phyloP scores from a whole-genome alignment of 2,329 filamentous ascomycete species.

The Aspergillus novoparasiticus region DNA sequence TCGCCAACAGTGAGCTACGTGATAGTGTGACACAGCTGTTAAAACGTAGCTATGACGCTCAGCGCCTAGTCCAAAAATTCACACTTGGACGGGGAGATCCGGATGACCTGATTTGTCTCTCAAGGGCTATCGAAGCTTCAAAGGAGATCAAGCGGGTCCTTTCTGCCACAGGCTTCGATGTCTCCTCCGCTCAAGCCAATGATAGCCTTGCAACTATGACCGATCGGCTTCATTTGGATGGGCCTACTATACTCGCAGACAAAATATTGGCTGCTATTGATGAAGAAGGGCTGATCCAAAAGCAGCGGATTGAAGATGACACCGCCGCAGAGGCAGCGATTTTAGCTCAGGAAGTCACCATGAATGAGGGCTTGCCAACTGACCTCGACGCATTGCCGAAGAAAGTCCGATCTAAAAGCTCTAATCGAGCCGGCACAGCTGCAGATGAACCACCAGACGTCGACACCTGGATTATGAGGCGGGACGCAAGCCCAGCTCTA shows the following conservation, averaged over 20 bases:
- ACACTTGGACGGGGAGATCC: slow-evolving; percentile 87
- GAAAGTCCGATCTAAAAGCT: slow-evolving; percentile 37
- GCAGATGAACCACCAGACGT: slow-evolving; percentile 43
- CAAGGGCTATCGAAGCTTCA: slow-evolving; percentile 76
- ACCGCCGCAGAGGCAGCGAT: slow-evolving; percentile 71
- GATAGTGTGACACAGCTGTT: slow-evolving; percentile 71
- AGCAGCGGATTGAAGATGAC: slow-evolving; percentile 75
- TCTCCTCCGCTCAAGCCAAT: slow-evolving; percentile 22
- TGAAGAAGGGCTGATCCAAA: slow-evolving; percentile 82
- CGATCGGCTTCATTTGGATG: slow-evolving; percentile 53
- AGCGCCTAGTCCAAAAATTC: slow-evolving; percentile 91
- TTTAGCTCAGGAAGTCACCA: slow-evolving; percentile 72
- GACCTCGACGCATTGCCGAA: slow-evolving; percentile 62
- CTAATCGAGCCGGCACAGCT: slow-evolving; percentile 27
- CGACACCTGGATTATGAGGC: slow-evolving; percentile 66
- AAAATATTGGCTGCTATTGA: slow-evolving; percentile 81
- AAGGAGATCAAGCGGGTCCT: slow-evolving; percentile 59
- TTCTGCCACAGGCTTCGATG: slow-evolving; percentile 23
- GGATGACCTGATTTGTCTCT: slow-evolving; percentile 83
- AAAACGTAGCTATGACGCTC: slow-evolving; percentile 77
- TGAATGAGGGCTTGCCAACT: slow-evolving; percentile 63
- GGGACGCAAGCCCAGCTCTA: slow-evolving; percentile 67
- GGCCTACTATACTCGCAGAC: slow-evolving; percentile 68
- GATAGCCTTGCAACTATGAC: slow-evolving; percentile 34
- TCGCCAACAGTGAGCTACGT: slow-evolving; percentile 66